These are phyloP conservation scores for Alternaria brassicae DNA, from an alignment of 2,329 filamentous ascomycete species.

Conservation along the genomic window DNA sequence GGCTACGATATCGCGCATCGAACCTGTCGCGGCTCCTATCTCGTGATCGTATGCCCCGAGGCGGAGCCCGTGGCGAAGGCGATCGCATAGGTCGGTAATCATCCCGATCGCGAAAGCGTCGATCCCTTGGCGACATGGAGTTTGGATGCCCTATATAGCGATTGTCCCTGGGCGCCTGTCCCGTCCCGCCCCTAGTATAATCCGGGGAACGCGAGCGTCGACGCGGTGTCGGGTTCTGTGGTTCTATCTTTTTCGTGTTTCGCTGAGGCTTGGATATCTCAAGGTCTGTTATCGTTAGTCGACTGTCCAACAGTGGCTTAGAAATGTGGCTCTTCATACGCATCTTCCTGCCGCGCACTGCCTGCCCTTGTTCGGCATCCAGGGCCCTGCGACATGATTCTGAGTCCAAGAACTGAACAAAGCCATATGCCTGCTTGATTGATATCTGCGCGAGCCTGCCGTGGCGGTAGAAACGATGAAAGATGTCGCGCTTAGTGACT, in stretches of 20 bases:
- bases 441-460: conserved; percentile 92
- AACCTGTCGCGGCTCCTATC: conserved; percentile 57
- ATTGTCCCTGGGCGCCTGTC: conserved; percentile 57
- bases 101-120: conserved; percentile 63
- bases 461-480: conserved; percentile 85
- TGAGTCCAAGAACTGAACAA: conserved; percentile 87
- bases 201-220: conserved; percentile 71
- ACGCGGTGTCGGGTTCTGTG: conserved; percentile 46
- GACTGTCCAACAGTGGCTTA: not conserved
- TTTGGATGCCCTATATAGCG: conserved; percentile 48
- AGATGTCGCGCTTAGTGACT: conserved; percentile 92
- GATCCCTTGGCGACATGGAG: conserved; percentile 55
- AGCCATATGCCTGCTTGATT: conserved; percentile 95
- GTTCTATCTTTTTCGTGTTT: conserved; percentile 68
- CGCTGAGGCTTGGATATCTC: conserved; percentile 90
- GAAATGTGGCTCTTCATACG: conserved; percentile 65
- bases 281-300: conserved; percentile 67
- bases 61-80: conserved; percentile 53
- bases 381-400: conserved; percentile 78
- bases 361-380: conserved; percentile 76
- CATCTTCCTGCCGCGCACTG: conserved; percentile 89
- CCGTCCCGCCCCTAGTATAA: conserved; percentile 56
- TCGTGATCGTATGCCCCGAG: conserved; percentile 47
- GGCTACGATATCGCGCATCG: conserved; percentile 60
- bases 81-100: conserved; percentile 62